Evolutionary conservation across 257 asterid species (phyloP).

Genomic region (Solanum dulcamara): DNA sequence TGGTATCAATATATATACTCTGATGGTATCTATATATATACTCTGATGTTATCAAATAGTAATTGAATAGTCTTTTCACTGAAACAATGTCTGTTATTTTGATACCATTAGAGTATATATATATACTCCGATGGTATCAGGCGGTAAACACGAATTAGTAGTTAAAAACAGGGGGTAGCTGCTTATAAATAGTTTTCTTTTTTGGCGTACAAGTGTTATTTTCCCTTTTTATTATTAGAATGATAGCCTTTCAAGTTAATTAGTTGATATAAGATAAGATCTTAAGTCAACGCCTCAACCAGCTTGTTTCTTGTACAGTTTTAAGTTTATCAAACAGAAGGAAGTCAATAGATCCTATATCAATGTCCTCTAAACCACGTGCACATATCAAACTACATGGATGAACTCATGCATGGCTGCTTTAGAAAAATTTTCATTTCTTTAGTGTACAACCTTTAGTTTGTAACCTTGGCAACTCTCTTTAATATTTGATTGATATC

Average conservation of each 20-base stretch:
- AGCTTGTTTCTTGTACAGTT: background rate
- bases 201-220: no score
- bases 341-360: background rate
- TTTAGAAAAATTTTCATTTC: background rate
- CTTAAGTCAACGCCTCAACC: background rate
- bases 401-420: background rate
- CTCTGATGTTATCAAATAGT: no score
- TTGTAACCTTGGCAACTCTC: background rate
- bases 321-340: background rate
- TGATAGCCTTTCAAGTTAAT: background rate
- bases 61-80: no score
- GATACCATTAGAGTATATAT: no score
- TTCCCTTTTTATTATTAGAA: background rate
- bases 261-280: background rate
- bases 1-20: no score
- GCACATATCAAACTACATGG: background rate
- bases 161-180: no score
- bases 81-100: no score
- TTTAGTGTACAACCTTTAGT: background rate
- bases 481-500: background rate
- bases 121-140: no score
- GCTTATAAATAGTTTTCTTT: no score
- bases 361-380: background rate
- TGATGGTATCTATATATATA: no score
- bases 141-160: no score